Base-by-base conservation (phyloP, 164 flowering plant genomes). In the Malania oleifera region DNA sequence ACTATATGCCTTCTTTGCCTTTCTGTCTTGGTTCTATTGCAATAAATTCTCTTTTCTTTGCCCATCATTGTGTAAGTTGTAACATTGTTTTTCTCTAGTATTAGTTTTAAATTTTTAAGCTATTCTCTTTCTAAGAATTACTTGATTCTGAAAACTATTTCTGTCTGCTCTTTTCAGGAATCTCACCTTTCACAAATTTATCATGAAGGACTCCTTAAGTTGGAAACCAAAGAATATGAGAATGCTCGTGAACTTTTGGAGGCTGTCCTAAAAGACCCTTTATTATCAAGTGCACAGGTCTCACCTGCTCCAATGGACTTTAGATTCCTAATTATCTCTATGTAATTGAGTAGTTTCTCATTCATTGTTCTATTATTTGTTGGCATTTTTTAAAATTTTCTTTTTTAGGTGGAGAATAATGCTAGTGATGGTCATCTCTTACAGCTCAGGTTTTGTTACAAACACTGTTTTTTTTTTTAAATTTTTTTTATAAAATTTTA, bases 161-260 rank as follows among this genome's bases (percentile, higher is more conserved):
- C 5, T 31, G 14, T 67, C 60, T 63, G 49, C 10, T 54, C 18
- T 31, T 62, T 63, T 38, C 82, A 92, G 99, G 99, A 93, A 72
- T 93, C 86, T 67, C 97, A 81, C 78, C 78, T 93, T 40, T 74
- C 95, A 43, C 91, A 93, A 78, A 77, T 78, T 19, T 93, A 93
- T 60, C 95, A 90, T 56, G 97, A 93, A 38, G 99, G 99, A 50
- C 97, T 93, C 60, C 70, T 73, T 52, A 84, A 82, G 68, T 75
- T 93, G 58, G 83, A 93, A 75, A 78, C 86, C 22, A 86, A 90
- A 72, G 97, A 93, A 39, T 88, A 88, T 60, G 77, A 64, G 35
- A 83, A 83, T 70, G 97, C 97, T 59, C 86, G 77, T 2, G 82
- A 83, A 57, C 88, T 87, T 60, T 76, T 93, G 56, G 92, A 93